Evolutionary conservation across 768 basidiomycete species (phyloP), one percentile per base, ranked within the genome.

Genomic region (Tylopilus rubrobrunneus): DNA sequence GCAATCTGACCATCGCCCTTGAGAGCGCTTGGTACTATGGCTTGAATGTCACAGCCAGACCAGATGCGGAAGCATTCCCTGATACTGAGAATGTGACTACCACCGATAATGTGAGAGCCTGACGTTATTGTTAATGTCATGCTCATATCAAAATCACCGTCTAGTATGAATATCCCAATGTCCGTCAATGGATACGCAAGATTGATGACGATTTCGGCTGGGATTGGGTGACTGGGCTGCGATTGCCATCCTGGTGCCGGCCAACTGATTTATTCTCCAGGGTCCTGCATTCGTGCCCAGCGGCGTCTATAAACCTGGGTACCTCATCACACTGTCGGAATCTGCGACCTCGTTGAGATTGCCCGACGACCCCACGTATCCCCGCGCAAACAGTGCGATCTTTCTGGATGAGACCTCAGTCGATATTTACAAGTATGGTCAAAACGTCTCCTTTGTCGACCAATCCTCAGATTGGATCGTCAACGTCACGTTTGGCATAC

Each of bases 271-370:
- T 44, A 34, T 49, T 28, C 10, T 25, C 41, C 48, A 81, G 81
- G 80, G 77, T 17, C 81, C 80, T 37, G 82, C 80, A 0, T 83
- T 83, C 56, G 74, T 81, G 2, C 82, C 83, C 0, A 73, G 71
- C 44, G 82, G 81, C 1, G 74, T 83, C 27, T 74, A 74, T 62
- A 81, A 82, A 54, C 81, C 79, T 14, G 82, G 80, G 4, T 83
- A 78, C 54, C 65, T 82, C 21, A 71, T 82, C 21, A 75, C 75
- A 0, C 64, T 80, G 14, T 63, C 70, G 39, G 52, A 68, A 21
- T 57, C 66, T 23, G 52, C 45, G 14, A 41, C 54, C 25, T 53
- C 56, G 36, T 62, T 46, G 19, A 62, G 65, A 23, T 66, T 62
- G 7, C 58, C 63, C 6, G 62, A 63, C 1, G 62, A 69, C 45